phyloP scores from a whole-genome alignment of 306 rosid genomes.

The Rosa chinensis region DNA sequence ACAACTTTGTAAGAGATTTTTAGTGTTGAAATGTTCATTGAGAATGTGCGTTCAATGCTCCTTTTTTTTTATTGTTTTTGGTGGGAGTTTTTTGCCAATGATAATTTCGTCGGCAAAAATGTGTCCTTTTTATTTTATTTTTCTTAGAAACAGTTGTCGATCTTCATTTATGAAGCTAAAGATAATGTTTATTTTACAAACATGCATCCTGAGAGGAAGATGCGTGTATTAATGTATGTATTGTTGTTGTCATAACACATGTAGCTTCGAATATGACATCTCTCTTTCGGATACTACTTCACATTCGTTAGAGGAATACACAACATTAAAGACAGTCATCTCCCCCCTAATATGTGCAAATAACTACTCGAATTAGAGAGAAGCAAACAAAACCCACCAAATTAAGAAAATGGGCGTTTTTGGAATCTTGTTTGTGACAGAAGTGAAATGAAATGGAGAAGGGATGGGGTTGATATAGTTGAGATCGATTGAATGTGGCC shows the following conservation, averaged over 20 bases:
- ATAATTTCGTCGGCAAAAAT: not conserved
- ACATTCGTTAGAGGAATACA: not conserved
- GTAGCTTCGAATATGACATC: not conserved
- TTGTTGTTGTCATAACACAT: not conserved
- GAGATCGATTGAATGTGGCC: slow-evolving; percentile 33
- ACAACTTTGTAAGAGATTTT: too few species aligned
- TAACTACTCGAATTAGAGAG: slow-evolving; percentile 4
- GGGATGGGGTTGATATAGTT: slow-evolving; percentile 52
- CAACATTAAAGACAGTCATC: not conserved
- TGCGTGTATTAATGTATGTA: not conserved
- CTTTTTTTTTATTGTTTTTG: too few species aligned
- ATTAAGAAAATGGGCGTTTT: slow-evolving; percentile 26
- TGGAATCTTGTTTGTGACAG: slow-evolving; percentile 38
- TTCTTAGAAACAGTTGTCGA: not conserved
- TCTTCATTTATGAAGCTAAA: not conserved
- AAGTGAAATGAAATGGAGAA: slow-evolving; percentile 46
- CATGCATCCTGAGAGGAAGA: not conserved
- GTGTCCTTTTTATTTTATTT: not conserved
- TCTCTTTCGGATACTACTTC: not conserved
- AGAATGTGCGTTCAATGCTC: not conserved
- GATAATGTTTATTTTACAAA: not conserved
- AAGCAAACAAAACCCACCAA: slow-evolving; percentile 19
- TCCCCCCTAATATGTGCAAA: not conserved
- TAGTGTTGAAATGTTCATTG: not conserved
- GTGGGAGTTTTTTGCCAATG: not conserved